Conservation (phyloP, 2,329 filamentous ascomycete species). For the Colletotrichum paranaense region DNA sequence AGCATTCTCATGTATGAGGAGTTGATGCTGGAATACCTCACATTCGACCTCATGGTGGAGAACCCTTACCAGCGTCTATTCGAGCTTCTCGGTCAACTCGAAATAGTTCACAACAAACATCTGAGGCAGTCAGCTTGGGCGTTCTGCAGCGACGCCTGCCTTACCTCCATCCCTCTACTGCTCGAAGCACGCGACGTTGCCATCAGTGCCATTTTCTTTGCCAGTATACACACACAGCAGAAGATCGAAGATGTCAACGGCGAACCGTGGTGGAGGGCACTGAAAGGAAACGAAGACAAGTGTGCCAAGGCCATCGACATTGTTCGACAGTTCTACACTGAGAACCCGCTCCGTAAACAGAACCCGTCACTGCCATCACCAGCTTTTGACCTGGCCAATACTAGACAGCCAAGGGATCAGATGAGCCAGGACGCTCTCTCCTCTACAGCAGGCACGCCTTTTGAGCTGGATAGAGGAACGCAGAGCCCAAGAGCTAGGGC, state of each 20-base stretch:
- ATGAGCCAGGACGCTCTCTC: conserved; percentile 58
- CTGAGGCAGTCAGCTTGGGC: conserved; percentile 91
- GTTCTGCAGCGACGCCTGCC: conserved; percentile 90
- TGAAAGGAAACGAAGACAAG: conserved; percentile 77
- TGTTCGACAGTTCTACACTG: conserved; percentile 76
- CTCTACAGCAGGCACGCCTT: conserved; percentile 61
- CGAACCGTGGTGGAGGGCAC: conserved; percentile 86
- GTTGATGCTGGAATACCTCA: conserved; percentile 88
- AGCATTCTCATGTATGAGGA: conserved; percentile 94
- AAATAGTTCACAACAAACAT: conserved; percentile 81
- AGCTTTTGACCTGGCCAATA: conserved; percentile 66
- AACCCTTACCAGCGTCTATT: conserved; percentile 89
- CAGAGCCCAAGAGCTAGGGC: conserved; percentile 57
- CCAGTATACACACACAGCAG: conserved; percentile 78
- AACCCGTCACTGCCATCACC: conserved; percentile 66
- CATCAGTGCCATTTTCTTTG: conserved; percentile 87
- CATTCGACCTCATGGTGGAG: conserved; percentile 92
- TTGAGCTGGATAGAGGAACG: conserved; percentile 59
- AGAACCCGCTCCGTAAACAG: conserved; percentile 71
- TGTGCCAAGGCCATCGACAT: conserved; percentile 80
- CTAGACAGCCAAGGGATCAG: conserved; percentile 60
- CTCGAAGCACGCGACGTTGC: conserved; percentile 85
- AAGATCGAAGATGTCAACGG: conserved; percentile 82
- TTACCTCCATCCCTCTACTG: conserved; percentile 86
- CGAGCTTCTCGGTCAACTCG: conserved; percentile 80